Conservation (phyloP, 768 basidiomycete species). For the Russula sp. region DNA sequence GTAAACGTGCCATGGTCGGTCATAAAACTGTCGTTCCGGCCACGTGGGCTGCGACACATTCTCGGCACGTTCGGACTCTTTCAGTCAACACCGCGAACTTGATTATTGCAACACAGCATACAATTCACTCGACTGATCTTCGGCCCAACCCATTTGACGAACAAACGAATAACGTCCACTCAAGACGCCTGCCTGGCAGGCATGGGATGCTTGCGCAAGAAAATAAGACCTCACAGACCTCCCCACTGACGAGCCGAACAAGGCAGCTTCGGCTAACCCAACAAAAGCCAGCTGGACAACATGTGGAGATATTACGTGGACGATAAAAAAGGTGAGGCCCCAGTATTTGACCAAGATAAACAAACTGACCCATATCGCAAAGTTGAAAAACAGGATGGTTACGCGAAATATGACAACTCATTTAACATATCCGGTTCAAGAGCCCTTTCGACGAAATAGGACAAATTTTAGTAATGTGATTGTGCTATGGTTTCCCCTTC, state of each 20-base stretch:
- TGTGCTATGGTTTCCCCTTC: background rate
- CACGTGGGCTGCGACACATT: constrained; percentile 16
- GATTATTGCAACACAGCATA: background rate
- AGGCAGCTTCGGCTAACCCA: background rate
- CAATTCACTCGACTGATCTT: background rate
- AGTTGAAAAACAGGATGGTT: background rate
- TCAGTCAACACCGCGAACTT: constrained; percentile 1
- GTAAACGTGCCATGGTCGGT: background rate
- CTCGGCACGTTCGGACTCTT: constrained; percentile 13
- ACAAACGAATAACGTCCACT: background rate
- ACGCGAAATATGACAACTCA: background rate
- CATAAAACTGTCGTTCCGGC: constrained; percentile 4
- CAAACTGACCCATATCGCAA: background rate
- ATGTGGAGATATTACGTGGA: background rate
- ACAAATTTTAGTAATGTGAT: background rate
- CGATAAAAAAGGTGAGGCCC: background rate
- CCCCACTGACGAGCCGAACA: background rate
- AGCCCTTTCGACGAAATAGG: background rate
- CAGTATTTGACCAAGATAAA: background rate
- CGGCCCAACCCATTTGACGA: background rate
- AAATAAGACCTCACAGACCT: background rate
- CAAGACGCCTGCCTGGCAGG: background rate
- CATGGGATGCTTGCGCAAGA: background rate
- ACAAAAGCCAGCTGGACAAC: background rate
- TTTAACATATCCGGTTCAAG: background rate